A percentile compares a stretch with the other conserved stretches of the same genome.
Conservation (phyloP, 1,139 yeast genomes). For the Saccharomyces pastorianus region DNA sequence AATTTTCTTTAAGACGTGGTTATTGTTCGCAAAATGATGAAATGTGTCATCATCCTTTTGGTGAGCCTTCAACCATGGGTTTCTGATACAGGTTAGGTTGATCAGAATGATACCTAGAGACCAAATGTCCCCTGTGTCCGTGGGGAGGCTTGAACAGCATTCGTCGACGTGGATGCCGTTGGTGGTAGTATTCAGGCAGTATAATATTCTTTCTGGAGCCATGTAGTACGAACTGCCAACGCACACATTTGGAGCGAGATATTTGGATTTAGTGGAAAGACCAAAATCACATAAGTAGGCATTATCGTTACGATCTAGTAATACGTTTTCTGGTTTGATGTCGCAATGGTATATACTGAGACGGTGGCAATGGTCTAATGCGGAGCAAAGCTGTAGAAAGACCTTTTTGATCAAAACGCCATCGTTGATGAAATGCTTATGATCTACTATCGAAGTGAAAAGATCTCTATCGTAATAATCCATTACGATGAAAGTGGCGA, state of each 20-base stretch:
- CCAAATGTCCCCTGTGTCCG: conserved; percentile 81
- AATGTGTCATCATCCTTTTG: conserved; percentile 50
- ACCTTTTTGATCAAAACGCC: conserved; percentile 52
- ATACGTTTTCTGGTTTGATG: conserved; percentile 80
- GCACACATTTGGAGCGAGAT: conserved; percentile 63
- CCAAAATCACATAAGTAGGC: conserved; percentile 80
- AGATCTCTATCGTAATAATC: conserved; percentile 78
- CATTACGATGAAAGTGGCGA: conserved; percentile 63
- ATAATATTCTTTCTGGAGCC: conserved; percentile 78
- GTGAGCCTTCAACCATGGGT: conserved; percentile 87
- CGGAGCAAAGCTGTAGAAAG: conserved; percentile 69
- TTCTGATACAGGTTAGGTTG: conserved; percentile 73
- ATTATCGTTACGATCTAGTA: conserved; percentile 53
- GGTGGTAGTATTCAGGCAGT: conserved; percentile 10
- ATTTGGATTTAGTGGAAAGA: conserved; percentile 54
- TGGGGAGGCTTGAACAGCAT: conserved; percentile 38
- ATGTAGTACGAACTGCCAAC: conserved; percentile 85
- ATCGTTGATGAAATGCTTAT: conserved; percentile 35
- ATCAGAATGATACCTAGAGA: conserved; percentile 75
- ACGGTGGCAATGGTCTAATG: conserved; percentile 59
- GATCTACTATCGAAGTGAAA: conserved; percentile 70
- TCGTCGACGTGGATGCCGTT: conserved; percentile 20
- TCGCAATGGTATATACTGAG: conserved; percentile 77
- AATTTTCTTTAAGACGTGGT: conserved; percentile 49
- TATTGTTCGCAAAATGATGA: conserved; percentile 43